These are phyloP conservation scores for Ophiocordyceps polyrhachis-furcata DNA, from an alignment of 2,329 filamentous ascomycete genomes.

Conservation along the genomic window DNA sequence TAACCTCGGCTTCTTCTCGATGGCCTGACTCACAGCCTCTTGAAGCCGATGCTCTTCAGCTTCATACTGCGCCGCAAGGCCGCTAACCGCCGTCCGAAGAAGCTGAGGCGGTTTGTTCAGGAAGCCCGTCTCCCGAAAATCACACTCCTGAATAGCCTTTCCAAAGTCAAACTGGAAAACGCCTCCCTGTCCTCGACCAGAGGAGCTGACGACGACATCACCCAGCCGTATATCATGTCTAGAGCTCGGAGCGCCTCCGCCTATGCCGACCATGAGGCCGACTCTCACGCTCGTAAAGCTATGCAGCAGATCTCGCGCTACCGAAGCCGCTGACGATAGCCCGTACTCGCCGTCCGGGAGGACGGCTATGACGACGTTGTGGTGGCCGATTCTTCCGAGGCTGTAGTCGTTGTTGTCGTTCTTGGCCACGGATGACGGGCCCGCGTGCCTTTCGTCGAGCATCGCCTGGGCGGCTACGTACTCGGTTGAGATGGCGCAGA, in stretches of 20 bases:
- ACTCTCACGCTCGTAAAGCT: slow-evolving; percentile 13
- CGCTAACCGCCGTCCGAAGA: slow-evolving; percentile 2
- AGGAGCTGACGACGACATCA: slow-evolving; percentile 7
- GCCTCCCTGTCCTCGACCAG: neutral
- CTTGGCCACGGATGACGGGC: slow-evolving; percentile 7
- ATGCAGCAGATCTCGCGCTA: slow-evolving; percentile 8
- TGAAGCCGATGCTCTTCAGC: neutral
- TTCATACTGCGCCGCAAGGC: neutral
- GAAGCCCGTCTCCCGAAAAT: slow-evolving; percentile 1
- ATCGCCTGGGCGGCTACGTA: slow-evolving; percentile 16
- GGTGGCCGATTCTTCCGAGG: slow-evolving; percentile 3
- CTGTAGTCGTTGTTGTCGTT: slow-evolving; percentile 4
- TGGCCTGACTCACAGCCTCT: neutral
- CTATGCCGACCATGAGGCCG: slow-evolving; percentile 4
- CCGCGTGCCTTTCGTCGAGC: slow-evolving; percentile 15
- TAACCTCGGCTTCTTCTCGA: neutral
- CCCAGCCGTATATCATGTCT: slow-evolving; percentile 14
- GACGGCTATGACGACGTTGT: slow-evolving; percentile 5
- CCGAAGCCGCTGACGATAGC: slow-evolving; percentile 4
- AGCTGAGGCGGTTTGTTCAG: slow-evolving; percentile 5
- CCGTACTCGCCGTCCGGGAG: slow-evolving; percentile 3
- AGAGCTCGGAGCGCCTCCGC: slow-evolving; percentile 15
- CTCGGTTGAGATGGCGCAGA: slow-evolving; percentile 19
- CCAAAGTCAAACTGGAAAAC: slow-evolving; percentile 9
- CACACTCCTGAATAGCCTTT: slow-evolving; percentile 4